Evolutionary conservation across 1,284 basidiomycete genomes (phyloP), one percentile per base, ranked within the genome.

Genomic region (Ceratobasidium sp.): DNA sequence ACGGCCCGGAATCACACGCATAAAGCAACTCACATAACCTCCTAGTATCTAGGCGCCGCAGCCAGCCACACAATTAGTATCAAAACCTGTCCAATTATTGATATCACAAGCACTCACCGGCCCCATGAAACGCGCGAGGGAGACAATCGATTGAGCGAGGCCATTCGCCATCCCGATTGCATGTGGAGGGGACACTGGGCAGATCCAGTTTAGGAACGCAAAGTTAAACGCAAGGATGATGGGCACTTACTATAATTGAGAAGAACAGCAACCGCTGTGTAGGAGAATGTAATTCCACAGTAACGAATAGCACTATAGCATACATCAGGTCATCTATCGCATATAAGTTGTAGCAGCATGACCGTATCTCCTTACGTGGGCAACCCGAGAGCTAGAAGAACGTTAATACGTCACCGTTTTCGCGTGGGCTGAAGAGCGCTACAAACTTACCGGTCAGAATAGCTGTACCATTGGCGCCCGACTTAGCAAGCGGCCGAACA

Each of bases 81-180:
- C 11, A 8, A 45, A 45, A 7, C 11, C 20, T 31, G 51, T 26
- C 28, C n/a, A 33, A 23, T 17, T 28, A 73, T n/a, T 61, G 26
- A 53, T 54, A 56, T 37, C 49, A 39, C 23, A 56, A 47, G 37
- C 28, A 76, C 77, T 35, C 26, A 80, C 77, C 47, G 93, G 93
- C 20, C 93, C 93, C 37, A 91, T 80, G 83, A 92, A 94, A 51
- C 93, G 89, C 23, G 92, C 92, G 37, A 94, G 88, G 81, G 92
- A 93, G 79, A 93, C 93, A 51, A 94, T 92, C 82, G 92, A 94
- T 83, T 94, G 93, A 0, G 92, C 93, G 45, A 92, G 89, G 26
- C 93, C 93, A 80, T 94, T 94, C 2, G 93, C 91, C 77, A 90
- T 89, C 17, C 92, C 92, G 33, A 94, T 88, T 26, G 91, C 87